Percentiles rank a stretch among this genome's conserved stretches.
Evolutionary conservation across 2,329 filamentous ascomycete species (phyloP).

Genomic region (Botrytis byssoidea): DNA sequence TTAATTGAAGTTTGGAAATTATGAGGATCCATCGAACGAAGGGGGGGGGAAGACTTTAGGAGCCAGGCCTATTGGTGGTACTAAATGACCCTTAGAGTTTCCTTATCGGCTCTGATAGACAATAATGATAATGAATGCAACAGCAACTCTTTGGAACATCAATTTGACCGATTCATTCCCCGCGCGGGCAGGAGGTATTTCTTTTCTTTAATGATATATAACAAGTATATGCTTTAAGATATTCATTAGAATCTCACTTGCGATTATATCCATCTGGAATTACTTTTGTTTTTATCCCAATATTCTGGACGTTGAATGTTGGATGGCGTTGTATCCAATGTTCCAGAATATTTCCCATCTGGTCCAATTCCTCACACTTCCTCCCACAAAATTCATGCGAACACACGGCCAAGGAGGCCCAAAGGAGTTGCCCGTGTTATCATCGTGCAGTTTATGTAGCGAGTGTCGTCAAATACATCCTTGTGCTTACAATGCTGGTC

Average conservation of each 20-base stretch:
- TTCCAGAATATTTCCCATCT: constrained; percentile 7
- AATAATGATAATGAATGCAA: neutral
- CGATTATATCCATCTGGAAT: neutral
- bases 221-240: neutral
- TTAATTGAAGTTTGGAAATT: constrained; percentile 5
- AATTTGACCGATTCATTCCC: constrained; percentile 8
- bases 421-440: constrained; percentile 14
- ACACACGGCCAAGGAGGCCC: neutral
- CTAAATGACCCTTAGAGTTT: neutral
- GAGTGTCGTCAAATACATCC: neutral
- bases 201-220: neutral
- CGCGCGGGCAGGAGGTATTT: neutral
- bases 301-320: neutral
- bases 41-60: neutral
- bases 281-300: constrained; percentile 6
- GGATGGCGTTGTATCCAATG: constrained; percentile 1
- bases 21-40: constrained; percentile 12
- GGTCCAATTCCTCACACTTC: neutral
- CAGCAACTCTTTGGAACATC: neutral
- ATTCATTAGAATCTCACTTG: neutral
- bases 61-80: neutral
- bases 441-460: neutral
- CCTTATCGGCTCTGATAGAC: constrained; percentile 10
- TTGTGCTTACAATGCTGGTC: constrained; percentile 7
- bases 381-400: neutral